Base-by-base conservation (phyloP, 768 basidiomycete species). In the Russula earlei region DNA sequence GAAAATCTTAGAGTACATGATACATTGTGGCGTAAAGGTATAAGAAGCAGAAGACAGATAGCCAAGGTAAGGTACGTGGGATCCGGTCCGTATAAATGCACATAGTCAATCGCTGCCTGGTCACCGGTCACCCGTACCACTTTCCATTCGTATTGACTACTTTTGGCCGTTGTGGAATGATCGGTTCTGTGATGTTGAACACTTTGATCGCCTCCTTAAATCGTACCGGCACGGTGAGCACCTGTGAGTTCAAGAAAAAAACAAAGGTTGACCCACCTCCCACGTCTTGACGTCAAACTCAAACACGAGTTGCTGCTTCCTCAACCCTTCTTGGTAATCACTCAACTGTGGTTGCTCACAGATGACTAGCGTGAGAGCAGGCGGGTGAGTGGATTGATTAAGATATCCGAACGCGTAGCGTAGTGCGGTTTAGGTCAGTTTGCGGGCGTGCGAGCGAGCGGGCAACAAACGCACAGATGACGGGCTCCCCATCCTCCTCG, bases 211-310 rank as follows among this genome's bases (percentile, higher is more conserved):
- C 92, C 11, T 85, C 80, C 92, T n/a, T 95, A 14, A 31, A 33
- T 34, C n/a, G 64, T 33, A 42, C 25, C 29, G 10, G 49, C 14
- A 12, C 27, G 24, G 45, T 24, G 36, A 41, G 55, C 4, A 22
- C 41, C 27, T 12, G 41, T 17, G 7, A 25, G 27, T 43, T 54
- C 41, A 4, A 15, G 45, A n/a, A 27, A 29, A 36, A n/a, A n/a
- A 41, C 36, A 14, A 11, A 25, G 22, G 27, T 25, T 14, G 14
- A 67, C 77, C 47, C 60, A 92, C 94, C 79, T 77, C 71, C 94
- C 94, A 99, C 0, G 85, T 84, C 4, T 81, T 78, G 82, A 88
- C 84, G 62, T 95, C 93, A 63, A 97, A 83, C 68, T 97, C 93
- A 60, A 96, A 75, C 0, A 99, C 87, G 60, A 91, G 79, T 67